Conservation (phyloP, 2,329 filamentous ascomycete species). For the Rhinocladiella mackenziei region DNA sequence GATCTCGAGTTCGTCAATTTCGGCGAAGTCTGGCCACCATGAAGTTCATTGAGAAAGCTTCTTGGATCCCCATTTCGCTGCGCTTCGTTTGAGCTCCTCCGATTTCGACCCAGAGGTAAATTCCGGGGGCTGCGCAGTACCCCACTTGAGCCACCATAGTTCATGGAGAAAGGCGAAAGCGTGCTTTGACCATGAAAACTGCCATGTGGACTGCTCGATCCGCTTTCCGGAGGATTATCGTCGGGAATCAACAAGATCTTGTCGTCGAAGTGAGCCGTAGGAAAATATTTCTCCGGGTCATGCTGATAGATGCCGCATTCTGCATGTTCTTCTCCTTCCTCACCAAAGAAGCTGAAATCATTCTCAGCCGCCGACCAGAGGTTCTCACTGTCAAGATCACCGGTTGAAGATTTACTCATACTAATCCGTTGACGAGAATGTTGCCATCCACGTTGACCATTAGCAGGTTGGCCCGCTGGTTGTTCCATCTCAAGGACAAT, state of each 20-base stretch:
- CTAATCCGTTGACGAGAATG: conserved; percentile 45
- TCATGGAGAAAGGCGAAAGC: conserved; percentile 18
- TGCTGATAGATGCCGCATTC: conserved; percentile 51
- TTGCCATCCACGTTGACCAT: conserved; percentile 35
- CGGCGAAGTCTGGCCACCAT: conserved; percentile 5
- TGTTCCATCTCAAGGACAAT: conserved; percentile 54
- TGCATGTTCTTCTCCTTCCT: conserved; percentile 38
- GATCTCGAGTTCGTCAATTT: conserved; percentile 15
- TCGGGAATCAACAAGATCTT: conserved; percentile 40
- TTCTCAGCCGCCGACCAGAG: conserved; percentile 57
- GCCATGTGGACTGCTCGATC: conserved; percentile 17
- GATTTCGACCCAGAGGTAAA: conserved; percentile 27
- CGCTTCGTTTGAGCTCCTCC: conserved; percentile 24
- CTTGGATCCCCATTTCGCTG: conserved; percentile 13
- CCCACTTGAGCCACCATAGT: conserved; percentile 11
- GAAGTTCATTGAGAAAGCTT: not conserved
- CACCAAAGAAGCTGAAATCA: conserved; percentile 60
- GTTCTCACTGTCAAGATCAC: conserved; percentile 56
- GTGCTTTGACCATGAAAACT: conserved; percentile 14
- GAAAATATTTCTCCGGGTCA: conserved; percentile 44
- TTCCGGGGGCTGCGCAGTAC: conserved; percentile 25
- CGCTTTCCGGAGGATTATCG: conserved; percentile 29
- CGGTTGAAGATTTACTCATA: conserved; percentile 53
- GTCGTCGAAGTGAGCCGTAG: conserved; percentile 44
- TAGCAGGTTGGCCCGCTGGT: conserved; percentile 16